Evolutionary conservation across 2,329 filamentous ascomycete species (phyloP), one percentile per base, ranked within the genome.

Genomic region (Fusarium duplospermum): DNA sequence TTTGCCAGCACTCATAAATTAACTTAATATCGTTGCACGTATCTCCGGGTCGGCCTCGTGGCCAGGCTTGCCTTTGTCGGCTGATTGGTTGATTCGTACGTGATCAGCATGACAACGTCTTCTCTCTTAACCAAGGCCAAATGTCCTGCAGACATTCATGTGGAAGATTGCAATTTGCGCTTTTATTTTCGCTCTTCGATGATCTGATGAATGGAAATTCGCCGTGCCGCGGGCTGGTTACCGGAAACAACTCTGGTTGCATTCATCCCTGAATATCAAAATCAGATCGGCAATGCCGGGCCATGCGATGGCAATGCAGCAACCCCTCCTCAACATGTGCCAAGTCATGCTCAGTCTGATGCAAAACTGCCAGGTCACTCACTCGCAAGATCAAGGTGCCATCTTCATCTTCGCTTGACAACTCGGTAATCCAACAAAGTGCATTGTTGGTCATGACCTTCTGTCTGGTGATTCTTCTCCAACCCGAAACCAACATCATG

Each of bases 211-310:
- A 63, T 62, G 42, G 16, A 14, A 20, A 27, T 33, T 14, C 22
- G 6, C 42, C 27, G 20, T 22, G 40, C 16, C 35, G 42, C 45
- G 13, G 27, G 38, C 35, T 50, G 24, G 13, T 64, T 29, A 40
- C 40, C 47, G 35, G 52, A 70, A 47, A 57, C 58, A 40, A 72
- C 59, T 54, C 31, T 62, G 24, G 24, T 57, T 38, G 20, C 27
- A 14, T 42, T 27, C 13, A 38, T 71, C 59, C 56, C 50, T 54
- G 18, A 59, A 62, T 22, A 45, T 33, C 71, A 40, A 38, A n/a
- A 62, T 60, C 62, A 40, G 54, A 60, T 69, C 64, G 67, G 47
- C 64, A 69, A 66, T 61, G 38, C 71, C 47, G 60, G 40, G 54
- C 22, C 42, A 47, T 50, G 45, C 63, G 58, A 52, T 36, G 36